Evolutionary conservation across 2,329 filamentous ascomycete genomes (phyloP).

Genomic region (Monosporascus sp.): DNA sequence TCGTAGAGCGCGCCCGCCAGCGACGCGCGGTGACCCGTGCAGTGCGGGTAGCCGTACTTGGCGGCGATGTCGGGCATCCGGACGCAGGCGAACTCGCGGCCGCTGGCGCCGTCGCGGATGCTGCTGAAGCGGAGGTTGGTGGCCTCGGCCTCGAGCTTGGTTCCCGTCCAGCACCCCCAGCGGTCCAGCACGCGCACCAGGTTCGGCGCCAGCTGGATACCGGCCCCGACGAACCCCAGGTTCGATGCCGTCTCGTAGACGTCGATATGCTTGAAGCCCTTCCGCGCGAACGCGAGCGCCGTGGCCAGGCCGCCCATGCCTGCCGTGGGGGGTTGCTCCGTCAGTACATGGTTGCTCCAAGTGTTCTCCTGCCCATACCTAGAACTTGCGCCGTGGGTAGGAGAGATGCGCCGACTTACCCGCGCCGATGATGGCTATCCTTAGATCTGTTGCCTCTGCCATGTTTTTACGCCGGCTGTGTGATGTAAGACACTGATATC

Average conservation of each 20-base stretch:
- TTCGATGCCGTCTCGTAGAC: slow-evolving; percentile 70
- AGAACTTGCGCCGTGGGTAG: not conserved
- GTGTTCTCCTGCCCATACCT: not conserved
- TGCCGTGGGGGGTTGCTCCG: slow-evolving; percentile 22
- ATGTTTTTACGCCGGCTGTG: slow-evolving; percentile 12
- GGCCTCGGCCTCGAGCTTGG: slow-evolving; percentile 61
- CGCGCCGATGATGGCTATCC: slow-evolving; percentile 42
- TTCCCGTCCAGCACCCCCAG: slow-evolving; percentile 62
- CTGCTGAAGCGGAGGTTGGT: slow-evolving; percentile 67
- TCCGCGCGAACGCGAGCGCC: slow-evolving; percentile 68
- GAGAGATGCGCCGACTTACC: slow-evolving; percentile 28
- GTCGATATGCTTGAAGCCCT: slow-evolving; percentile 67
- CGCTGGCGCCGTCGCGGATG: slow-evolving; percentile 66
- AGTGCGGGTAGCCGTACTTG: slow-evolving; percentile 71
- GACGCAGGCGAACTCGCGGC: slow-evolving; percentile 66
- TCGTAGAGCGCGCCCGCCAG: slow-evolving; percentile 65
- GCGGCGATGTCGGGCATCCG: slow-evolving; percentile 61
- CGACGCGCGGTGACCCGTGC: slow-evolving; percentile 71
- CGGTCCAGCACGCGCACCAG: slow-evolving; percentile 71
- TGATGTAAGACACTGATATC: not conserved
- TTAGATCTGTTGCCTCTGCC: slow-evolving; percentile 29
- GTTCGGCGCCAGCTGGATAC: slow-evolving; percentile 80
- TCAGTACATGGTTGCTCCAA: not conserved
- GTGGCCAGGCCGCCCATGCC: slow-evolving; percentile 75
- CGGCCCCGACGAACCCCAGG: slow-evolving; percentile 77